phyloP scores from a whole-genome alignment of 495 filamentous ascomycete species.

The Lichina pygmaea region DNA sequence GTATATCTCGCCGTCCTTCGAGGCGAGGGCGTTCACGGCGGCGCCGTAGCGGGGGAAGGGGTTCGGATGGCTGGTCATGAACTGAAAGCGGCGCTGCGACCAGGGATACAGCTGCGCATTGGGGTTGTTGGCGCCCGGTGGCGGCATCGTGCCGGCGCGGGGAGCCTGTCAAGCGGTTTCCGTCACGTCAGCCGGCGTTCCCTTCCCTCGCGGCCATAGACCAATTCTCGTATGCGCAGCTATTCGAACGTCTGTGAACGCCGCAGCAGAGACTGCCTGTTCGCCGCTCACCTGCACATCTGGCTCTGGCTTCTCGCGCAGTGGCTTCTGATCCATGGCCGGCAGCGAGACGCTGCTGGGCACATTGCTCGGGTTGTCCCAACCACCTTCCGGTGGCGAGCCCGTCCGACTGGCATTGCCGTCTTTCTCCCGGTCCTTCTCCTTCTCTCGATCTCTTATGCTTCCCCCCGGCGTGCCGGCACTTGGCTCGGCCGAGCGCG shows the following conservation, averaged over 20 bases:
- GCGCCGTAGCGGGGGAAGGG: conserved; percentile 96
- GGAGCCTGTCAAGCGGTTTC: not conserved
- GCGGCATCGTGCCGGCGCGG: conserved; percentile 13
- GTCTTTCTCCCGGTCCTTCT: conserved; percentile 19
- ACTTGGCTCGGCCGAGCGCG: conserved; percentile 10
- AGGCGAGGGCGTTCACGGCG: conserved; percentile 73
- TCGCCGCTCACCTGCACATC: not conserved
- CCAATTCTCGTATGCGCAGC: not conserved
- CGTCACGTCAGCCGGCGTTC: not conserved
- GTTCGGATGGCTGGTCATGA: conserved; percentile 53
- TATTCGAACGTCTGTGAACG: not conserved
- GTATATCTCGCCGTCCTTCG: conserved; percentile 93
- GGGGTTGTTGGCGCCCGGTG: conserved; percentile 11
- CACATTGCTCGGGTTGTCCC: conserved; percentile 12
- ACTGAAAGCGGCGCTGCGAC: conserved; percentile 73
- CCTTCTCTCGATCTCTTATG: conserved; percentile 16
- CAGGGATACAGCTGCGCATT: conserved; percentile 65
- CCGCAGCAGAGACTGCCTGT: conserved; percentile 5
- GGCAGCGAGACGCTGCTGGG: conserved; percentile 15
- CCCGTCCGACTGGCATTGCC: conserved; percentile 33
- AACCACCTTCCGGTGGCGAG: conserved; percentile 24
- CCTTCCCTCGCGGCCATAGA: not conserved
- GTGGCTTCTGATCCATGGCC: conserved; percentile 24
- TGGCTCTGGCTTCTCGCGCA: conserved; percentile 16
- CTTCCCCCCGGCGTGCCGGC: conserved; percentile 4